phyloP scores from a whole-genome alignment of 2,329 filamentous ascomycete species.

The Phyllosticta paracitricarpa region DNA sequence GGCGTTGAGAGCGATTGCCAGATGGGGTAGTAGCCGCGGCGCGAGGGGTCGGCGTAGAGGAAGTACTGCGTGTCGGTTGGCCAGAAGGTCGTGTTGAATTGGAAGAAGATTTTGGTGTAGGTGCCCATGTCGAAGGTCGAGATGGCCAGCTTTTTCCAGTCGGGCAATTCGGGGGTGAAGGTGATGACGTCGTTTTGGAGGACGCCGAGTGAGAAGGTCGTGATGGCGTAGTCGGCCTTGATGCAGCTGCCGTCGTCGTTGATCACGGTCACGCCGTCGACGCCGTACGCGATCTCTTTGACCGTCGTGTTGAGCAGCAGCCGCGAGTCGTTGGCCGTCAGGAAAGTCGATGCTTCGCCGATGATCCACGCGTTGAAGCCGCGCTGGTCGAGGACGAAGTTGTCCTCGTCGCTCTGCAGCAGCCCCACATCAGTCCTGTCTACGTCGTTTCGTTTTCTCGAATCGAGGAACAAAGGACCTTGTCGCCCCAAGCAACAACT shows the following conservation, averaged over 20 bases:
- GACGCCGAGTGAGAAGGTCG: constrained; percentile 59
- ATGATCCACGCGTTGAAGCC: constrained; percentile 52
- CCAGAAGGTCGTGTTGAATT: constrained; percentile 61
- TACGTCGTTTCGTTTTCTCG: no score
- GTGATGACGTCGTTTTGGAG: constrained; percentile 51
- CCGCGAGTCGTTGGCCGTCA: constrained; percentile 44
- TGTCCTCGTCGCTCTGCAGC: constrained; percentile 41
- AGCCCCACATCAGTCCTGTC: no score
- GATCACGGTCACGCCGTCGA: constrained; percentile 43
- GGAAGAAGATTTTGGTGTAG: constrained; percentile 64
- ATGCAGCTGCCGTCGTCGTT: constrained; percentile 48
- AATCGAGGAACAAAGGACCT: no score
- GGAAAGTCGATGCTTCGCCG: constrained; percentile 48
- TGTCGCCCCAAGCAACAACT: not conserved
- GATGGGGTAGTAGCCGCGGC: constrained; percentile 47
- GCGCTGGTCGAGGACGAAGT: constrained; percentile 50
- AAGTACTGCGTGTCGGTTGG: constrained; percentile 43
- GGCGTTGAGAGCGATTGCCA: constrained; percentile 53
- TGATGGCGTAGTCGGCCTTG: constrained; percentile 51
- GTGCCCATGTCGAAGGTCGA: constrained; percentile 58
- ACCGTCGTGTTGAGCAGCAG: constrained; percentile 51
- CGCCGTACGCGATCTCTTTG: constrained; percentile 43
- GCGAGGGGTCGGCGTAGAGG: constrained; percentile 41
- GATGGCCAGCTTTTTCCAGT: constrained; percentile 56
- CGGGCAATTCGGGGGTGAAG: constrained; percentile 50